Evolutionary conservation across 345 rosid species (phyloP).

Genomic region (Acer campestre): DNA sequence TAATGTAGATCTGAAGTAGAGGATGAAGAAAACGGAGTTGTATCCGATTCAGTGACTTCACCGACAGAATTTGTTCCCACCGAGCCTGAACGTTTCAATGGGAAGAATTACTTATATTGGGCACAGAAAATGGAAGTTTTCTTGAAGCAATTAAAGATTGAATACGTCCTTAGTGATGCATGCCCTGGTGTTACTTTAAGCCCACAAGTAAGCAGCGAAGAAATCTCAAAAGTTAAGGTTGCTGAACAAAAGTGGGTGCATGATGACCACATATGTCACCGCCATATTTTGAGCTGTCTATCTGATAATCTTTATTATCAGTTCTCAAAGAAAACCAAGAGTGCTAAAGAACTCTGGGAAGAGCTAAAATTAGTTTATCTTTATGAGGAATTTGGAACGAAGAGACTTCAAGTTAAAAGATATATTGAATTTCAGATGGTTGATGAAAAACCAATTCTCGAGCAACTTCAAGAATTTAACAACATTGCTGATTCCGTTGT

Average conservation of each 20-base stretch:
- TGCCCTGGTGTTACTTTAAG: slow-evolving; percentile 37
- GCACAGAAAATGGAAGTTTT: slow-evolving; percentile 60
- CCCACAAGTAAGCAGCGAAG: slow-evolving; percentile 36
- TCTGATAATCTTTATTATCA: slow-evolving; percentile 65
- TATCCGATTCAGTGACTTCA: slow-evolving; percentile 33
- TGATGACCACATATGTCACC: slow-evolving; percentile 71
- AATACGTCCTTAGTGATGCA: slow-evolving; percentile 63
- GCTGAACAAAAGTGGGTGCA: slow-evolving; percentile 52
- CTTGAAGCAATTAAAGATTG: slow-evolving; percentile 65
- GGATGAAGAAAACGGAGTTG: slow-evolving; percentile 29
- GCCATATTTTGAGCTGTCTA: slow-evolving; percentile 60
- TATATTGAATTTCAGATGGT: slow-evolving; percentile 76
- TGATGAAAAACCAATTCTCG: slow-evolving; percentile 54
- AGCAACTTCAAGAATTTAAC: slow-evolving; percentile 69
- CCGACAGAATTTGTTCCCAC: slow-evolving; percentile 35
- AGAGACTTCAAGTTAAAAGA: slow-evolving; percentile 67
- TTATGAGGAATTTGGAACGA: slow-evolving; percentile 57
- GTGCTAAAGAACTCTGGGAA: slow-evolving; percentile 85
- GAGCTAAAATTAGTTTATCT: slow-evolving; percentile 70
- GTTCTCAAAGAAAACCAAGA: slow-evolving; percentile 49
- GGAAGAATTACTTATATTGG: slow-evolving; percentile 70
- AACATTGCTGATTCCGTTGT: slow-evolving; percentile 66
- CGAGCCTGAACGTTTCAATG: slow-evolving; percentile 65
- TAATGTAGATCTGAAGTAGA: slow-evolving; percentile 38
- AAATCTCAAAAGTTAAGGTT: slow-evolving; percentile 37